A percentile compares a stretch with the other conserved stretches of the same genome.
Evolutionary conservation across 2,329 filamentous ascomycete species (phyloP).

Genomic region (Neopestalotiopsis sp.): DNA sequence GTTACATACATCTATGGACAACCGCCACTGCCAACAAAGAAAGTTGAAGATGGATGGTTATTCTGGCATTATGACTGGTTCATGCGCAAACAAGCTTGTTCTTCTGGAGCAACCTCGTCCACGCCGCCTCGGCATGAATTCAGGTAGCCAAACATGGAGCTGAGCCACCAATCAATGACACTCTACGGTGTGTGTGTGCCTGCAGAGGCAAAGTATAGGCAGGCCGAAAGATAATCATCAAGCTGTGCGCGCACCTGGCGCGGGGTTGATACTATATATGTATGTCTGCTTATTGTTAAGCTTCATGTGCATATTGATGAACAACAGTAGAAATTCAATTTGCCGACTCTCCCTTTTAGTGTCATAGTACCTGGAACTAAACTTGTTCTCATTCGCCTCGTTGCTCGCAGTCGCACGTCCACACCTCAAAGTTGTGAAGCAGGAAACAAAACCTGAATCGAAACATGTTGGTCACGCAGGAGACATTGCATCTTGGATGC

Average conservation of each 20-base stretch:
- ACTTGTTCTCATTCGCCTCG: too few relatives aligned
- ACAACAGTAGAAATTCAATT: too few relatives aligned
- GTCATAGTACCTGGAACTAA: too few relatives aligned
- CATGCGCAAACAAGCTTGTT: slow-evolving; percentile 15
- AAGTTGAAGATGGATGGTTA: background rate
- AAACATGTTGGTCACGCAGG: background rate
- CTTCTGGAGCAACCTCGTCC: slow-evolving; percentile 3
- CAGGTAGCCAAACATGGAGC: background rate
- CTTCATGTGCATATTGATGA: too few relatives aligned
- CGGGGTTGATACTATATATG: too few relatives aligned
- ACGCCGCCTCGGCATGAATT: slow-evolving; percentile 1
- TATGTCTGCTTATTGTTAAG: too few relatives aligned
- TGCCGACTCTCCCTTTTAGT: too few relatives aligned
- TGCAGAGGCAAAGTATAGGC: background rate
- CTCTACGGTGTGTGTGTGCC: background rate
- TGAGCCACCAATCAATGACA: background rate
- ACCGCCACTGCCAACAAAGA: background rate
- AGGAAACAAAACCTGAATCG: background rate
- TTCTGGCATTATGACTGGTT: slow-evolving; percentile 10
- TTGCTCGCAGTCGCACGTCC: background rate
- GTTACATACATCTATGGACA: background rate
- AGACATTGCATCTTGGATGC: background rate
- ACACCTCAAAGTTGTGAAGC: too few relatives aligned
- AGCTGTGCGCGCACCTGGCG: too few relatives aligned
- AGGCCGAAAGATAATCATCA: background rate